These are phyloP conservation scores for Leishmania lainsoni DNA, from an alignment of 208 protist species.

Conservation along the genomic window DNA sequence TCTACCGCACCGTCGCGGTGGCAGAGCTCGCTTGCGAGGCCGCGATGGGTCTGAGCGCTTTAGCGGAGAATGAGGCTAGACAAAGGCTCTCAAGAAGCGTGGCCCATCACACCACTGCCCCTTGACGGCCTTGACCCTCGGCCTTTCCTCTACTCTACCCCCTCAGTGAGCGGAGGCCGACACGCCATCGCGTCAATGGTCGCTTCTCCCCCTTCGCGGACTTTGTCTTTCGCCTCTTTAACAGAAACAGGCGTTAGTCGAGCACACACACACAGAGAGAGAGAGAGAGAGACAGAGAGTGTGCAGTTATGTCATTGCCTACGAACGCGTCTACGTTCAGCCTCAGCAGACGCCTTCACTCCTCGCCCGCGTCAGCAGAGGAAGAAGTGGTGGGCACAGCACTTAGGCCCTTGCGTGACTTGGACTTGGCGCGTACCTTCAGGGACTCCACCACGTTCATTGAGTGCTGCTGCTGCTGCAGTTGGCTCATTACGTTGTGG, in stretches of 20 bases:
- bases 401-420: conserved; percentile 64
- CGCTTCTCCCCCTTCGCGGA: not conserved
- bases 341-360: not conserved
- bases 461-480: conserved; percentile 85
- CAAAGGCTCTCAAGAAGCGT: not conserved
- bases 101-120: not conserved
- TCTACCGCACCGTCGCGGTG: not conserved
- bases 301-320: not conserved
- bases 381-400: conserved; percentile 37
- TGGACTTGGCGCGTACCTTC: conserved; percentile 66
- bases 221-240: not conserved
- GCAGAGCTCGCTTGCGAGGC: not conserved
- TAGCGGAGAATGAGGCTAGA: not conserved
- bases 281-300: not conserved
- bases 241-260: not conserved
- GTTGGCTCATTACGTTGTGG: conserved; percentile 71
- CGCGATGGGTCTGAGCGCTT: not conserved
- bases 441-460: conserved; percentile 88
- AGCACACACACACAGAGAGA: not conserved
- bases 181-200: not conserved
- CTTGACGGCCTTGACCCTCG: not conserved
- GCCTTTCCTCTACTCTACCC: not conserved
- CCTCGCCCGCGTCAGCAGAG: conserved; percentile 16
- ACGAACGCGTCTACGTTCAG: not conserved
- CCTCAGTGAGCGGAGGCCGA: not conserved